Conservation (phyloP, 2,329 filamentous ascomycete species). For the Thielaviopsis populi region DNA sequence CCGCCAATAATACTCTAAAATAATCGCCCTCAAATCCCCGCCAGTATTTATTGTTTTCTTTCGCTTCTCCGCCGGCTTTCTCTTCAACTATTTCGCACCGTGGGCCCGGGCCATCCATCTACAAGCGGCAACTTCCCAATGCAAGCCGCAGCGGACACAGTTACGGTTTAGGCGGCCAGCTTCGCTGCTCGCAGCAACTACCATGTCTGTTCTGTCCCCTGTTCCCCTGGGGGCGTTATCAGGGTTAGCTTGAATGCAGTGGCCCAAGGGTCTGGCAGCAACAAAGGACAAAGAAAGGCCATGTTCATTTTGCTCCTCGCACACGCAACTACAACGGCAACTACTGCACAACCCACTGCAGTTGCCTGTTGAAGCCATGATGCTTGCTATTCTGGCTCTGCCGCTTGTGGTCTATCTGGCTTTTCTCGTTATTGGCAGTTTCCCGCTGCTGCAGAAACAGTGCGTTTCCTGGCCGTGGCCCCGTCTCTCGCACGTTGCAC, state of each 20-base stretch:
- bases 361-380: not conserved
- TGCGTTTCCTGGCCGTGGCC: constrained; percentile 30
- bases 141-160: not conserved
- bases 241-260: no score
- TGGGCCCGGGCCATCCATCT: not conserved
- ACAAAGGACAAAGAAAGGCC: no score
- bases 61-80: not conserved
- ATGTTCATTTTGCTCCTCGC: not conserved
- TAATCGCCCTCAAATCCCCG: not conserved
- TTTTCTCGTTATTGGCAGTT: constrained; percentile 50
- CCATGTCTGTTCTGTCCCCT: no score
- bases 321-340: not conserved
- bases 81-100: not conserved
- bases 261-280: no score
- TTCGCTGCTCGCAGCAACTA: no score
- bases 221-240: no score
- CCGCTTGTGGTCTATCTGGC: constrained; percentile 43
- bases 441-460: constrained; percentile 65
- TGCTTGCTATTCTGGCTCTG: constrained; percentile 1
- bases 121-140: not conserved
- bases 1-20: not conserved
- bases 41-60: not conserved
- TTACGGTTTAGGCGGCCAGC: no score
- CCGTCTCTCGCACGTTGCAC: no score
- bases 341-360: not conserved